These are phyloP conservation scores for Neofusicoccum sp. DNA, from an alignment of 2,329 filamentous ascomycete genomes.

Conservation along the genomic window DNA sequence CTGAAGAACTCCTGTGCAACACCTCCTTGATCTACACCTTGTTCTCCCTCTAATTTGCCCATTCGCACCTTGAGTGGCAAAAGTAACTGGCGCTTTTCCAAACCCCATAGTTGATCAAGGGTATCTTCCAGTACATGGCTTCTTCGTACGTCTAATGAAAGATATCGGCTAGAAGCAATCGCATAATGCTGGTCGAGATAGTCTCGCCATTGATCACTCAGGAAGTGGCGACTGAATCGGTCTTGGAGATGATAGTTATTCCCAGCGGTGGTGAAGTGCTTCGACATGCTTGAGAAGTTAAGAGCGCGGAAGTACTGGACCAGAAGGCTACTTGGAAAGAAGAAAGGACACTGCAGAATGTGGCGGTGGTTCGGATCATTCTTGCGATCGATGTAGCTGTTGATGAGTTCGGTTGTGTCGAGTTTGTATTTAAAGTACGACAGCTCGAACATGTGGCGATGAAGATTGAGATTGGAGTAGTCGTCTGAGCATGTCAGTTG, in stretches of 20 bases:
- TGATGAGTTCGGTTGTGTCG: conserved; percentile 62
- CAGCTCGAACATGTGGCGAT: conserved; percentile 7
- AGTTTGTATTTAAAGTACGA: conserved; percentile 42
- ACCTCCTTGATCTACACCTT: conserved; percentile 90
- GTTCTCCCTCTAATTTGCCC: conserved; percentile 77
- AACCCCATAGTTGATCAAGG: conserved; percentile 86
- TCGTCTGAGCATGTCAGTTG: neutral
- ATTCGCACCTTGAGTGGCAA: conserved; percentile 87
- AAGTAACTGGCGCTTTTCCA: conserved; percentile 78
- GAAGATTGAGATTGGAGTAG: conserved; percentile 9
- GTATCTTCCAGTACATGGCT: conserved; percentile 45
- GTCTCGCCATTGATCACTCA: conserved; percentile 1
- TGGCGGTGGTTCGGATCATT: conserved; percentile 67
- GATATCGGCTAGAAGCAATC: conserved; percentile 34
- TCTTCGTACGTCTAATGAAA: conserved; percentile 49
- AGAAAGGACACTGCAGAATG: conserved; percentile 76
- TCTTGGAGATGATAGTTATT: conserved; percentile 31
- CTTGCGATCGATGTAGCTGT: conserved; percentile 64
- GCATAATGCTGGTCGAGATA: conserved; percentile 17
- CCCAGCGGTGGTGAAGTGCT: conserved; percentile 63
- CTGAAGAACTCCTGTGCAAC: conserved; percentile 97
- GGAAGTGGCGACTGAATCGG: conserved; percentile 13
- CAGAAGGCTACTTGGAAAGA: conserved; percentile 73
- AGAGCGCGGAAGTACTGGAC: conserved; percentile 86
- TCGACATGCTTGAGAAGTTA: conserved; percentile 85